phyloP scores from a whole-genome alignment of 352 stramenopile genomes.

The Pseudoperonospora humuli region DNA sequence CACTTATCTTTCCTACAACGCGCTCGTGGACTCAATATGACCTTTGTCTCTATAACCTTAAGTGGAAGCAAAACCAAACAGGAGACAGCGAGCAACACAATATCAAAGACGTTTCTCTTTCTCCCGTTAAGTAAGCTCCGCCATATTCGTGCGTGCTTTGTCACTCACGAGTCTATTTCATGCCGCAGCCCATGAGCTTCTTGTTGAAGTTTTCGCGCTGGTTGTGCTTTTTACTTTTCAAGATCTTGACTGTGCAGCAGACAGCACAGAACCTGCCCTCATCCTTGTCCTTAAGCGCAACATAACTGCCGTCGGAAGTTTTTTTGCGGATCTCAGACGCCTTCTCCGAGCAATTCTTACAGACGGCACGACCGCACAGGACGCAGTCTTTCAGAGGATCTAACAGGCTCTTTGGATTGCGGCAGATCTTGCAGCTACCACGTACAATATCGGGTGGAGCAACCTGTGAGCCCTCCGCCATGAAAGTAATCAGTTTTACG shows the following conservation, averaged over 20 bases:
- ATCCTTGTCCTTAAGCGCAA: constrained; percentile 50
- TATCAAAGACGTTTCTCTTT: constrained; percentile 27
- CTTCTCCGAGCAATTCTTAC: constrained; percentile 81
- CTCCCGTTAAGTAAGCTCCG: constrained; percentile 27
- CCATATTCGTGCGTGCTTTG: constrained; percentile 3
- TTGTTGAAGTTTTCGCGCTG: constrained; percentile 70
- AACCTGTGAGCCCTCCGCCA: constrained; percentile 67
- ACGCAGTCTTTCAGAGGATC: constrained; percentile 69
- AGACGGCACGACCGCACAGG: constrained; percentile 67
- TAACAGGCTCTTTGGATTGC: constrained; percentile 64
- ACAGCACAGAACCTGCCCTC: constrained; percentile 58
- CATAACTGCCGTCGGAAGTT: constrained; percentile 28
- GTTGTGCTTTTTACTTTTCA: constrained; percentile 70
- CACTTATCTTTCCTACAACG: constrained; percentile 59
- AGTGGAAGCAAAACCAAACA: constrained; percentile 1
- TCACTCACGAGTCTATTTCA: constrained; percentile 41
- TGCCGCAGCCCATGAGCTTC: constrained; percentile 60
- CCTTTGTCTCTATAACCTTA: neutral
- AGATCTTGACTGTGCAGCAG: constrained; percentile 69
- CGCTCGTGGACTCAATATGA: constrained; percentile 19
- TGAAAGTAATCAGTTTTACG: constrained; percentile 68
- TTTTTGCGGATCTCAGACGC: constrained; percentile 55
- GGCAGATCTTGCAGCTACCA: constrained; percentile 78
- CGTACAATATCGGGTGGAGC: constrained; percentile 45
- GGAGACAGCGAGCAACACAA: constrained; percentile 14